phyloP scores from a whole-genome alignment of 208 protist species.

The Endotrypanum monterogeii region DNA sequence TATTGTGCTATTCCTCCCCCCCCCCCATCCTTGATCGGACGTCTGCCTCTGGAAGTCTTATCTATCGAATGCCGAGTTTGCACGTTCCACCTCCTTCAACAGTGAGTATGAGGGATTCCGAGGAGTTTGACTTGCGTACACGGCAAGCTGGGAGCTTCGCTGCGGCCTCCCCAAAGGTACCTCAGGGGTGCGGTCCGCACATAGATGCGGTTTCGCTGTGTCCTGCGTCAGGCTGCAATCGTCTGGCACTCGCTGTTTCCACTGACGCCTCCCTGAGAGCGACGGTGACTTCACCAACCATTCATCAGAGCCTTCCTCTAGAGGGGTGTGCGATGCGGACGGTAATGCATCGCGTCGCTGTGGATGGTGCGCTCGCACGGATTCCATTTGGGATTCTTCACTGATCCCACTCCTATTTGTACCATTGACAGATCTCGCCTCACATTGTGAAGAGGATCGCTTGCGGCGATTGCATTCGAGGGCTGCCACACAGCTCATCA shows the following conservation, averaged over 20 bases:
- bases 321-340: background rate
- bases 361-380: background rate
- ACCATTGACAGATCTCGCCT: background rate
- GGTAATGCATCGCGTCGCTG: background rate
- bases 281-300: background rate
- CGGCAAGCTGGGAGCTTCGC: conserved; percentile 11
- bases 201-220: background rate
- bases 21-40: too few species aligned
- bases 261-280: background rate
- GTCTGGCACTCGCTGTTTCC: background rate
- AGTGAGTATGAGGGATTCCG: background rate
- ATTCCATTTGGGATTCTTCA: background rate
- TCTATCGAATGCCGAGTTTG: too few species aligned
- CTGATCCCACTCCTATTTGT: background rate
- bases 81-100: too few species aligned
- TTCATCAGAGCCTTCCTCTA: background rate
- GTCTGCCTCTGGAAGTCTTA: too few species aligned
- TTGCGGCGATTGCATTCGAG: conserved; percentile 7
- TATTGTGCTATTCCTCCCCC: too few species aligned
- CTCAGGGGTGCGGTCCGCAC: conserved; percentile 6
- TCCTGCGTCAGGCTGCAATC: background rate
- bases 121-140: background rate
- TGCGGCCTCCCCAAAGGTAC: conserved; percentile 5
- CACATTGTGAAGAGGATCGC: background rate
- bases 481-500: conserved; percentile 14